Conservation (phyloP, 129 eudicot genomes). For the Artemisia annua region DNA sequence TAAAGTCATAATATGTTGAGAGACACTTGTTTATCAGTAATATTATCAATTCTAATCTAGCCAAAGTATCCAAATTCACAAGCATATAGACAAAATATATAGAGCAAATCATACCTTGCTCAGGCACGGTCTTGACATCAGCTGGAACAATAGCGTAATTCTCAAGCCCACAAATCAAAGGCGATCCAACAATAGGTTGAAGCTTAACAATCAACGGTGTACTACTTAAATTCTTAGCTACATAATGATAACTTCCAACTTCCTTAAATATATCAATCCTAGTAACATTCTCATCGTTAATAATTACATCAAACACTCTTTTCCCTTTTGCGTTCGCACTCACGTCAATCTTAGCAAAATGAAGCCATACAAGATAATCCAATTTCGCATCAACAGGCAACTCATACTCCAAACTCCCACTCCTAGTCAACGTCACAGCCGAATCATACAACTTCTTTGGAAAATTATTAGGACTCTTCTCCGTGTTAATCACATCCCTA, state of each 20-base stretch:
- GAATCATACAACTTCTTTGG: constrained; percentile 74
- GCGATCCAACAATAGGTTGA: constrained; percentile 67
- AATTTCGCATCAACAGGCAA: constrained; percentile 86
- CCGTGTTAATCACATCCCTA: constrained; percentile 40
- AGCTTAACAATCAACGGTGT: constrained; percentile 63
- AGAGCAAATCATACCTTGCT: constrained; percentile 57
- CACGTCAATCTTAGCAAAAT: constrained; percentile 88
- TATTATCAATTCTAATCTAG: not conserved
- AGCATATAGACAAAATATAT: not conserved
- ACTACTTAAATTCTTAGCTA: constrained; percentile 75
- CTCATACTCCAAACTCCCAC: constrained; percentile 60
- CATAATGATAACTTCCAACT: constrained; percentile 72
- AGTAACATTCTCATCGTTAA: constrained; percentile 73
- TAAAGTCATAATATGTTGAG: not conserved
- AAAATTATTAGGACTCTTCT: constrained; percentile 59
- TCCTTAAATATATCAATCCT: constrained; percentile 70
- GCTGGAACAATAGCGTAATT: constrained; percentile 91
- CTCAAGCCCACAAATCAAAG: constrained; percentile 82
- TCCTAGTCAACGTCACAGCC: constrained; percentile 46
- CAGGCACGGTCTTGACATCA: constrained; percentile 79
- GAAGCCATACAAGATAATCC: constrained; percentile 89
- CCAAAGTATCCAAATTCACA: constrained; percentile 10
- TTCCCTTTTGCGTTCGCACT: constrained; percentile 72
- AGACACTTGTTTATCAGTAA: constrained; percentile 8
- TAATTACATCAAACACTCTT: constrained; percentile 78